phyloP scores from a whole-genome alignment of 169 alveolate genomes.

The Toxoplasma gondii region DNA sequence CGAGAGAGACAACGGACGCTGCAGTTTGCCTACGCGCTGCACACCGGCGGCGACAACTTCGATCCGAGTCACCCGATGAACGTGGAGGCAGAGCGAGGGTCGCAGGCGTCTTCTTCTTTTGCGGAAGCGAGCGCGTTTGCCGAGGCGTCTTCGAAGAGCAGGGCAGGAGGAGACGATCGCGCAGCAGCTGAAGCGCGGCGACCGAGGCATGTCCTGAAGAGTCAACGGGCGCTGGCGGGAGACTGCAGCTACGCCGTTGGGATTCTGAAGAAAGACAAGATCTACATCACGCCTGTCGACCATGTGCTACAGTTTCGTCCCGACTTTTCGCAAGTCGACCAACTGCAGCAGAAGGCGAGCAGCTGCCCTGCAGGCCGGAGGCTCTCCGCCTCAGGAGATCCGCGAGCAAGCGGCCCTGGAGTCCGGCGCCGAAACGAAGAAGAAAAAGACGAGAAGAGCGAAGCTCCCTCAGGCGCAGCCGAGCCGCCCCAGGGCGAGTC shows the following conservation, averaged over 20 bases:
- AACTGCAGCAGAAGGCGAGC: not conserved
- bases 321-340: constrained; percentile 27
- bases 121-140: not conserved
- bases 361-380: not conserved
- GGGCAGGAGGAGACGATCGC: not conserved
- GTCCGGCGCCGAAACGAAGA: not conserved
- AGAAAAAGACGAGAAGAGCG: not conserved
- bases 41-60: constrained; percentile 33
- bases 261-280: constrained; percentile 4
- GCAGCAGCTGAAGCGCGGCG: not conserved
- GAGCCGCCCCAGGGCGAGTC: not conserved
- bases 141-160: not conserved
- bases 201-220: constrained; percentile 28
- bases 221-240: constrained; percentile 28
- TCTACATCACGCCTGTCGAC: constrained; percentile 43
- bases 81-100: constrained; percentile 10
- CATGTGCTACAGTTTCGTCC: constrained; percentile 44
- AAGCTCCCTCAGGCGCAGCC: not conserved
- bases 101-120: not conserved
- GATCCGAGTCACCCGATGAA: not conserved
- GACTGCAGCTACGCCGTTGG: constrained; percentile 59
- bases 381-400: not conserved
- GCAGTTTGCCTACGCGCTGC: constrained; percentile 36
- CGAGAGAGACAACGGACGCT: constrained; percentile 16
- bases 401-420: not conserved